Percentiles rank a stretch among this genome's conserved stretches.
Evolutionary conservation across 2,329 filamentous ascomycete genomes (phyloP).

Genomic region (Sordariomycetes sp.): DNA sequence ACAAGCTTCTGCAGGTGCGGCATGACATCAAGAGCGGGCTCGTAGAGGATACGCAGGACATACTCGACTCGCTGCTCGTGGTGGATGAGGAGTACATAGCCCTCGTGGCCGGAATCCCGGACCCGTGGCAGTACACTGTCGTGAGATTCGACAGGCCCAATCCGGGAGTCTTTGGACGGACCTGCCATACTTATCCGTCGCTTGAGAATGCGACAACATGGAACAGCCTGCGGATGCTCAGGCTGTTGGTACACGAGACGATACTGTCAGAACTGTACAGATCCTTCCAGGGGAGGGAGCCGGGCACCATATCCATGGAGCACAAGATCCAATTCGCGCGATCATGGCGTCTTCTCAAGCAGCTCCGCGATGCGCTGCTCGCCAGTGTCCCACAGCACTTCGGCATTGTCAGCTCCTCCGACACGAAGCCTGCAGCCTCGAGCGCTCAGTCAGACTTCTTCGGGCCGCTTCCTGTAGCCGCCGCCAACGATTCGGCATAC

Average conservation of each 20-base stretch:
- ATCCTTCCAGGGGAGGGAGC: constrained; percentile 14
- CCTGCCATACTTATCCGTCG: constrained; percentile 34
- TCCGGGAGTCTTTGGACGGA: constrained; percentile 26
- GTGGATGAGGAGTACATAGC: constrained; percentile 31
- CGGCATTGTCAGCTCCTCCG: constrained; percentile 30
- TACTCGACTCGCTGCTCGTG: constrained; percentile 23
- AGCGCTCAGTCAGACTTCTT: constrained; percentile 8
- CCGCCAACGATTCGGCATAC: constrained; percentile 15
- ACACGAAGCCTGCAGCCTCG: constrained; percentile 14
- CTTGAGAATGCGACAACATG: constrained; percentile 33
- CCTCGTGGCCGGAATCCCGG: constrained; percentile 25
- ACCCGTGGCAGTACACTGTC: constrained; percentile 28
- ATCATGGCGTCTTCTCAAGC: constrained; percentile 23
- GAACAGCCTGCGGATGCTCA: constrained; percentile 34
- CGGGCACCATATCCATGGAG: constrained; percentile 15
- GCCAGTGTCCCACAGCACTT: constrained; percentile 39
- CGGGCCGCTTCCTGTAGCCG: constrained; percentile 15
- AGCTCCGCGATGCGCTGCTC: constrained; percentile 28
- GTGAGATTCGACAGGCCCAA: constrained; percentile 26
- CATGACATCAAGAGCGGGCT: constrained; percentile 30
- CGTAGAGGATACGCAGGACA: constrained; percentile 22
- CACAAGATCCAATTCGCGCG: constrained; percentile 24
- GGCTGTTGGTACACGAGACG: constrained; percentile 36
- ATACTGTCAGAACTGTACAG: constrained; percentile 30
- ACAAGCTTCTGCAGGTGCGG: constrained; percentile 33